Evolutionary conservation across 768 basidiomycete genomes (phyloP), one percentile per base, ranked within the genome.

Genomic region (Calocera viscosa): DNA sequence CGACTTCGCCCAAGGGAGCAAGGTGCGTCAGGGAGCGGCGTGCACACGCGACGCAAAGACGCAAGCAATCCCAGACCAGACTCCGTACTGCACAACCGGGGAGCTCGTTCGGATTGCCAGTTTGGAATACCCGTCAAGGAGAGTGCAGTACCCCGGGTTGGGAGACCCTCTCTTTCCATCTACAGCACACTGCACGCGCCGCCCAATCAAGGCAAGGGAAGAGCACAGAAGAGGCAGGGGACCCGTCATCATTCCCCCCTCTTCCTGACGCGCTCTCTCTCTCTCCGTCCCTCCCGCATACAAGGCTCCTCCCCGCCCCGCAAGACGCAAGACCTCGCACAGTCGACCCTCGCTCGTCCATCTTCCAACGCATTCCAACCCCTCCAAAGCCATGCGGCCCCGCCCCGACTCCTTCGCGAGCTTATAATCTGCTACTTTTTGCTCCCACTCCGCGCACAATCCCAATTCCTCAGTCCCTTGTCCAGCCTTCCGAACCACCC

Each of bases 391-490:
- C 43, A 47, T 47, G 43, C 43, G 43, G 43, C 53, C 53, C 53
- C 53, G 24, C 30, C 26, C 22, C 53, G 11, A 12, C 53, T 60
- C 53, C 53, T 60, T 60, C 53, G 53, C 53, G 53, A 60, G 53
- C 53, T 60, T 60, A 60, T 60, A 60, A 60, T 60, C 53, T 32
- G 26, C 53, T 60, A 32, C 53, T 60, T 60, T 60, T 60, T 60
- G 53, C 53, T 60, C 53, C 53, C 53, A 60, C 53, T 60, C 53
- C 53, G 53, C 26, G 11, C 53, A 60, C 53, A n/a, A 60, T 60
- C 53, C 53, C 53, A 60, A 60, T 60, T 60, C 53, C 53, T 60
- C 26, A 28, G 53, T 60, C 53, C 53, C 53, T 60, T 60, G 53
- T 60, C 22, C 11, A 60, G 53, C 53, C 53, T 60, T 60, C 53